Base-by-base conservation (phyloP, 2,329 filamentous ascomycete species). In the Ophiostoma tasmaniense region DNA sequence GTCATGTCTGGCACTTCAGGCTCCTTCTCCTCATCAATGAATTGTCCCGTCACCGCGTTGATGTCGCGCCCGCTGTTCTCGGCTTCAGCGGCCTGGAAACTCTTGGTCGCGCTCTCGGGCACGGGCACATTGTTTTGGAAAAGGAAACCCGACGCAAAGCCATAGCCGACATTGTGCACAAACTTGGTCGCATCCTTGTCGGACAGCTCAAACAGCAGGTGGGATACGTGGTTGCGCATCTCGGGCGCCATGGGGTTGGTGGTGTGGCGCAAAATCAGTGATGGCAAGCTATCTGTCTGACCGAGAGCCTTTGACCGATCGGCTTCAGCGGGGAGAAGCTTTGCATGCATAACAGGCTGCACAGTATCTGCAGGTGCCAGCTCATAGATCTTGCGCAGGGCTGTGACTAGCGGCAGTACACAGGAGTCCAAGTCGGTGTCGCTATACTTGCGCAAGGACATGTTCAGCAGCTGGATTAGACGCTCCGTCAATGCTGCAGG, bases 121-220 rank as follows among this genome's bases (percentile, higher is more conserved):
- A 97, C 82, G 0, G 89, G 84, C 14, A 98, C 87, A 68, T 95
- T 91, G 71, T 94, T 90, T 72, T 90, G 89, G 80, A 93, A 89
- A 20, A 99, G 81, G 76, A 95, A 97, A 0, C 95, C 95, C 0
- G 93, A 91, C 0, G 95, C 95, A 75, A 91, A 97, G 0, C 95
- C 95, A 76, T 97, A 99, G 0, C 95, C 95, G 14, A 99, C 91
- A 73, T 97, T 97, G 67, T 91, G 85, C 0, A 98, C 90, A 75
- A 97, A 95, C 37, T 84, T 90, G 20, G 84, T 85, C 0, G 93
- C 86, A 74, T 97, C 89, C 74, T 89, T 90, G 72, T 89, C 90
- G 0, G 93, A 97, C 35, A 98, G 83, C 72, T 96, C 90, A 76
- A 96, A 99, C 71, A 97, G 85, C 30, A 99, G 82, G 37, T 89